A percentile compares a stretch with the other conserved stretches of the same genome.
Conservation (phyloP, 164 flowering plant species). For the Macadamia integrifolia region DNA sequence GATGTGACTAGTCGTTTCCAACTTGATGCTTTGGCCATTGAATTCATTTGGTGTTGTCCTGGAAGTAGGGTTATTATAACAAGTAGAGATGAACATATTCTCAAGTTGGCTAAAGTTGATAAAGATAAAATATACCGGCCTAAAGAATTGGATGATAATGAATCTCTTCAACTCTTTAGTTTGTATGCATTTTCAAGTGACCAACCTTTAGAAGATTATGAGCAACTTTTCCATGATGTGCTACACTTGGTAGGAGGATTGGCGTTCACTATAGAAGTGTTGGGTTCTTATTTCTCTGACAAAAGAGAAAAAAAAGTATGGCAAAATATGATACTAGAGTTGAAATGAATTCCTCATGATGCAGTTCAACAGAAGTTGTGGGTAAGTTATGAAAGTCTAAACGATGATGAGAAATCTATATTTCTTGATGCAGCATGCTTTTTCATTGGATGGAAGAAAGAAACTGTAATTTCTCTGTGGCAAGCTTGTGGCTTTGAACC, state of each 20-base stretch:
- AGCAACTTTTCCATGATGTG: neutral
- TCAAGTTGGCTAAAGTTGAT: neutral
- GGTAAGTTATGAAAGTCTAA: neutral
- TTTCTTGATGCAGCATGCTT: no score
- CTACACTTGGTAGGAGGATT: neutral
- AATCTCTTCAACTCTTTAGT: conserved; percentile 3
- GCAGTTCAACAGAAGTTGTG: neutral
- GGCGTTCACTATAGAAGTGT: neutral
- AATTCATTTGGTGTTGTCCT: neutral
- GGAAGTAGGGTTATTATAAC: conserved; percentile 14
- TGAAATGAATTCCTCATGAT: neutral
- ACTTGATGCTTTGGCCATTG: neutral
- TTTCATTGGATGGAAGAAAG: no score
- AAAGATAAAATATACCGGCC: neutral
- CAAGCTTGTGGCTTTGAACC: no score
- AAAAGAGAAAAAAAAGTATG: neutral
- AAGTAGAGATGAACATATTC: neutral
- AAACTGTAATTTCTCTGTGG: neutral
- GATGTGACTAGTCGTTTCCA: no score
- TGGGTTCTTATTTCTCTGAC: neutral
- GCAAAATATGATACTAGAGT: neutral
- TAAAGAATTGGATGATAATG: neutral
- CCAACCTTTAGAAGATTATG: neutral
- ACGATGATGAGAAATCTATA: no score
- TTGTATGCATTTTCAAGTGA: conserved; percentile 5